Percentiles rank a stretch among this genome's conserved stretches.
phyloP scores from a whole-genome alignment of 768 basidiomycete species.

The Chalciporus chontae region DNA sequence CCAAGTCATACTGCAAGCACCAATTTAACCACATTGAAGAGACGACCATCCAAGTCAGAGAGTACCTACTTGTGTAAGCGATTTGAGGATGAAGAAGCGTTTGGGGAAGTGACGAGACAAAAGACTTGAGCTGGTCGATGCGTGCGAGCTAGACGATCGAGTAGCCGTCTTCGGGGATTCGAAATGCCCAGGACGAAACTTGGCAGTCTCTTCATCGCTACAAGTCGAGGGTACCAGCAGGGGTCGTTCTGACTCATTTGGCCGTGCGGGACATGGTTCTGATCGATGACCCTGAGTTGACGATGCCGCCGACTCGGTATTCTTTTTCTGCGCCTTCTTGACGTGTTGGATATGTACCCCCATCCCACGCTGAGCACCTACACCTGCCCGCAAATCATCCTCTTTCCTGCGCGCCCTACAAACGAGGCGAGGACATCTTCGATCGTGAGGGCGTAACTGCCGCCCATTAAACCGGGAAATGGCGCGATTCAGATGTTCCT shows the following conservation, averaged over 20 bases:
- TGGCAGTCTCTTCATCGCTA: conserved; percentile 38
- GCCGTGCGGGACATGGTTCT: neutral
- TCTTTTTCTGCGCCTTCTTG: conserved; percentile 52
- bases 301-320: conserved; percentile 16
- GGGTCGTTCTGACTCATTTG: neutral
- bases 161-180: conserved; percentile 8
- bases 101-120: conserved; percentile 73
- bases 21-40: neutral
- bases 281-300: neutral
- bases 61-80: conserved; percentile 64
- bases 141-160: conserved; percentile 60
- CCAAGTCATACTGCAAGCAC: conserved; percentile 62
- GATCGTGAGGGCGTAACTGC: conserved; percentile 65
- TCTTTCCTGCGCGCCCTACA: conserved; percentile 78
- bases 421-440: conserved; percentile 71
- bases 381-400: conserved; percentile 86
- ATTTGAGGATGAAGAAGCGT: conserved; percentile 93
- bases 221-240: conserved; percentile 28
- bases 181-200: neutral
- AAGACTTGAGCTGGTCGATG: conserved; percentile 83
- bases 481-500: conserved; percentile 58
- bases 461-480: conserved; percentile 71
- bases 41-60: neutral
- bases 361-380: conserved; percentile 85
- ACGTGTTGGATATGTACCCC: conserved; percentile 84